Evolutionary conservation across 2,329 filamentous ascomycete genomes (phyloP), one percentile per base, ranked within the genome.

Genomic region (Penicillium sp.): DNA sequence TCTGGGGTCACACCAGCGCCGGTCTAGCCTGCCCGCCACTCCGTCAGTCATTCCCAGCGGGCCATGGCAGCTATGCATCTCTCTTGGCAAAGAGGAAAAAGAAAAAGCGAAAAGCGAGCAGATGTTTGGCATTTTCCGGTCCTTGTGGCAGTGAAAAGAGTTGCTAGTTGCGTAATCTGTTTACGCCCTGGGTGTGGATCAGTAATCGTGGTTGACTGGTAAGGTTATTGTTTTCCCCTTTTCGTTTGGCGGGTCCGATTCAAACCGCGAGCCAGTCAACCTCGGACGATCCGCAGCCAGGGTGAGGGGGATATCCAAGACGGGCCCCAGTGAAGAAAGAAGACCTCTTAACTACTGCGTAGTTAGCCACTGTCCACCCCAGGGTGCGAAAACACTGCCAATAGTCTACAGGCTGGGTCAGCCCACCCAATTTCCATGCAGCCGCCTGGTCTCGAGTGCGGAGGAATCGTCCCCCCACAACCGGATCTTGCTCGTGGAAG

Each of bases 211-310:
- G 35, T 37, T 6, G 30, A 33, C 30, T 33, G 30, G 35, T 37
- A 14, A 37, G 35, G 33, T 53, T 53, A n/a, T 52, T 22, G 6
- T 37, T 33, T 53, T 38, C 13, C 51, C 35, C 13, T 53, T 53
- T 26, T 26, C 51, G 51, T 40, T 40, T 6, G 33, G 19, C 33
- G 33, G 37, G 38, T 54, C 68, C 69, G 67, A 69, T 57, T 63
- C 66, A 61, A 68, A 57, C 70, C 72, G 69, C 69, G 60, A 63
- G 61, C 60, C 62, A 40, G 40, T 42, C 33, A 57, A 61, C 71
- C 68, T 72, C 71, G 70, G 72, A 70, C 69, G 71, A 73, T 74
- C 71, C 67, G 65, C 71, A 63, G 62, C 67, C 61, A 72, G 70
- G 69, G 61, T 69, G 63, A 63, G 59, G 59, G 53, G 64, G 62